Conservation (phyloP, 1,284 basidiomycete species). For the Bondarzewia mesenterica region DNA sequence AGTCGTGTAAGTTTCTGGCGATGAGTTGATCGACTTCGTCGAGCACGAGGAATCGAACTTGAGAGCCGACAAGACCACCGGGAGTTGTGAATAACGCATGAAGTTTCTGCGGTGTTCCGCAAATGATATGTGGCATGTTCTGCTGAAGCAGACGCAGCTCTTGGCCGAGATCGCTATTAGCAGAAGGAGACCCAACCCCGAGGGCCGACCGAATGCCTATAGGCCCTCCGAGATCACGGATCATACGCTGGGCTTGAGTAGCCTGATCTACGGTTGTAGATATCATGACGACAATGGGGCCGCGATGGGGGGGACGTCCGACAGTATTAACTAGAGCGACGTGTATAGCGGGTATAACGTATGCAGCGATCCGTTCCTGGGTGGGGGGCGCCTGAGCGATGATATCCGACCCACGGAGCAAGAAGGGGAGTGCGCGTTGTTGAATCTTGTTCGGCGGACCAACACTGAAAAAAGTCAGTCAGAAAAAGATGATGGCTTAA, state of each 20-base stretch:
- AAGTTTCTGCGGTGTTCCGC: constrained; percentile 94
- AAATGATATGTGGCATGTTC: constrained; percentile 89
- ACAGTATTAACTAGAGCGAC: constrained; percentile 62
- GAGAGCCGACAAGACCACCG: constrained; percentile 67
- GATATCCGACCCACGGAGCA: constrained; percentile 89
- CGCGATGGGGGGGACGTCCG: constrained; percentile 50
- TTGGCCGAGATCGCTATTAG: constrained; percentile 58
- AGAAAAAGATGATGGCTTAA: constrained; percentile 3
- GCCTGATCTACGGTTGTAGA: constrained; percentile 98
- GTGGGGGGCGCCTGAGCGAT: constrained; percentile 98
- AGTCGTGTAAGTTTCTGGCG: constrained; percentile 92
- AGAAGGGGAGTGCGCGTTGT: constrained; percentile 91
- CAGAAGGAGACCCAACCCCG: constrained; percentile 70
- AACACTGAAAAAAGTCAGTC: constrained; percentile 45
- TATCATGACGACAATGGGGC: constrained; percentile 86
- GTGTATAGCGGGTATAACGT: constrained; percentile 91
- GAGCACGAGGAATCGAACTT: constrained; percentile 87
- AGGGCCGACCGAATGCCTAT: constrained; percentile 86
- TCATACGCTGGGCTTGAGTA: constrained; percentile 96
- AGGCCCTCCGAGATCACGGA: constrained; percentile 86
- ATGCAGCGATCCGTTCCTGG: constrained; percentile 95
- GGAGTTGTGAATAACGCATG: constrained; percentile 86
- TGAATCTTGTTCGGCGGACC: constrained; percentile 99
- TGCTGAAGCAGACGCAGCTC: constrained; percentile 83
- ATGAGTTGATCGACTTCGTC: constrained; percentile 98